phyloP scores from a whole-genome alignment of 805 yeast species.

The Sungouiozyma ichnusensis region DNA sequence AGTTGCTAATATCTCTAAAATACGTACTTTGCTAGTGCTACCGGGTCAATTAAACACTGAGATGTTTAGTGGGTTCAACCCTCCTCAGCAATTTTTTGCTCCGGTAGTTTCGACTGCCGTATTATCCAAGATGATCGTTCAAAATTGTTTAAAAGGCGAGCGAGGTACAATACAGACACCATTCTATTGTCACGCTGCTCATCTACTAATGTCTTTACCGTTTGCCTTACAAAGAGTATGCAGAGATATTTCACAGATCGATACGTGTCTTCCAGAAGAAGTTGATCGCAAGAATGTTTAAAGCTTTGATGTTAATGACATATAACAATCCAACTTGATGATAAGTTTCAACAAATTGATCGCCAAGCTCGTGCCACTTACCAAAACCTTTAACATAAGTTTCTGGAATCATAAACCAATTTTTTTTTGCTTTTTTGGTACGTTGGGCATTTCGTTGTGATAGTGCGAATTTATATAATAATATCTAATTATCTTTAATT shows the following conservation, averaged over 20 bases:
- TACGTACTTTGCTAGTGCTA: conserved; percentile 61
- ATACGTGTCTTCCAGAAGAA: conserved; percentile 31
- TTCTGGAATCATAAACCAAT: too few species aligned
- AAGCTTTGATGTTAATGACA: neutral
- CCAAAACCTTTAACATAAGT: too few species aligned
- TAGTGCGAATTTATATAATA: too few species aligned
- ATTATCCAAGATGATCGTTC: conserved; percentile 48
- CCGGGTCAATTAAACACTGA: conserved; percentile 77
- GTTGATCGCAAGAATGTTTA: neutral
- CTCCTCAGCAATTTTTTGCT: conserved; percentile 68
- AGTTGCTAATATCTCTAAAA: conserved; percentile 35
- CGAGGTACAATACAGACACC: conserved; percentile 67
- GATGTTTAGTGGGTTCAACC: conserved; percentile 64
- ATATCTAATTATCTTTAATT: too few species aligned
- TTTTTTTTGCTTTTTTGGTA: too few species aligned
- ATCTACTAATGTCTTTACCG: conserved; percentile 60
- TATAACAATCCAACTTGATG: too few species aligned
- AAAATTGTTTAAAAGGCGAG: conserved; percentile 48
- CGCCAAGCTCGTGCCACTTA: too few species aligned
- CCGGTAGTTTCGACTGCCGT: conserved; percentile 56
- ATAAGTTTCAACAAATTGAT: too few species aligned
- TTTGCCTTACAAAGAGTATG: conserved; percentile 35
- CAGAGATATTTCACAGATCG: conserved; percentile 59
- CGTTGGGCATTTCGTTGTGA: too few species aligned
- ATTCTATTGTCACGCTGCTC: conserved; percentile 59